Evolutionary conservation across 371 early-diverging fungal genomes (phyloP), one percentile per base, ranked within the genome.

Genomic region (Mortierella sp.): DNA sequence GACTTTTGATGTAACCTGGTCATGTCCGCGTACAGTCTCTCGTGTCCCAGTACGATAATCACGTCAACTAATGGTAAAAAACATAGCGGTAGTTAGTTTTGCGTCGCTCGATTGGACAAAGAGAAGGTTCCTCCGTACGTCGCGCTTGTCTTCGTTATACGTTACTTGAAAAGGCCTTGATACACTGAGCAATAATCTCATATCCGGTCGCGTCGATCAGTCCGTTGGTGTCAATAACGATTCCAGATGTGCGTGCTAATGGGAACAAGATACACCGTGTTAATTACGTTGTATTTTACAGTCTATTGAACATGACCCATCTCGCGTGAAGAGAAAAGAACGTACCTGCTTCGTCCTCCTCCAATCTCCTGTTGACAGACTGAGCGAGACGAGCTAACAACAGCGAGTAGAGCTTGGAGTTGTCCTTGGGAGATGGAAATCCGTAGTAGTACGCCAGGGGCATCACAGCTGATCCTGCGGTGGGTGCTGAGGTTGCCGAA

Each of bases 361-460:
- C 92, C 63, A 95, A 72, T 49, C 97, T 92, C 35, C 88, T 88
- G n/a, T 89, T 88, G 0, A 97, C 93, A 0, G 94, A 88, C 11
- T 81, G 83, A 0, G 97, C 95, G 18, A 98, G 83, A 65, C 91
- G 87, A 8, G 89, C 84, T 0, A 94, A 89, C 32, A 96, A 86
- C 29, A 92, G 18, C 43, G 92, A 92, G 84, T 96, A 98, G 56
- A 98, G 87, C 75, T 93, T 94, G 58, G 91, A 83, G 84, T 98
- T 97, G 48, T 97, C 97, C 18, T 86, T 84, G 0, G 96, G 95
- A 41, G 87, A 90, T 32, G 94, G 88, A 77, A 95, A 95, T n/a
- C 99, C 99, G 87, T 96, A 98, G 84, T 97, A 98, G 83, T 95
- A 97, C 6, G 93, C 96, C 16, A 97, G 74, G 32, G 99, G 98